A percentile compares a stretch with the other conserved stretches of the same genome.
Conservation (phyloP, 495 filamentous ascomycete species). For the Aspergillus sclerotioniger region DNA sequence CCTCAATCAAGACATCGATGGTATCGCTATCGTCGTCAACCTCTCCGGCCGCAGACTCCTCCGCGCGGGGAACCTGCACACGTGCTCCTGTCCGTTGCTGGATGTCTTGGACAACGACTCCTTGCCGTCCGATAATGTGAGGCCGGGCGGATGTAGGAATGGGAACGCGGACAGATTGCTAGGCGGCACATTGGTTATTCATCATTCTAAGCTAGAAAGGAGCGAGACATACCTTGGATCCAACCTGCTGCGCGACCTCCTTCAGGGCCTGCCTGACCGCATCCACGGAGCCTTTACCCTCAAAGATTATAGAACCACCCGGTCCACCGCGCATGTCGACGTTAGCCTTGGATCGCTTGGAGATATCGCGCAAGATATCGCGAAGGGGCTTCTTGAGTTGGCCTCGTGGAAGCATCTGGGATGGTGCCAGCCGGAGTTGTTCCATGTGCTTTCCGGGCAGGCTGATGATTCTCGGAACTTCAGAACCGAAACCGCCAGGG, state of each 20-base stretch:
- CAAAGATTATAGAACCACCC: conserved; percentile 68
- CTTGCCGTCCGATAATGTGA: conserved; percentile 88
- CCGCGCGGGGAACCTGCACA: conserved; percentile 81
- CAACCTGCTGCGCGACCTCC: conserved; percentile 80
- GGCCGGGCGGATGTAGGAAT: conserved; percentile 79
- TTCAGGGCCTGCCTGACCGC: conserved; percentile 78
- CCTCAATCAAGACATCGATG: conserved; percentile 85
- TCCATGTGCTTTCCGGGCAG: conserved; percentile 79
- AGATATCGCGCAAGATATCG: conserved; percentile 84
- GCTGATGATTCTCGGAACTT: conserved; percentile 58
- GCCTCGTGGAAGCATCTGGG: conserved; percentile 66
- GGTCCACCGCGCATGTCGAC: conserved; percentile 70
- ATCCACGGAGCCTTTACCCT: conserved; percentile 74
- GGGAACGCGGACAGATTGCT: conserved; percentile 72
- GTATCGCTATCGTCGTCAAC: conserved; percentile 72
- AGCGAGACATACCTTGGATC: conserved; percentile 63
- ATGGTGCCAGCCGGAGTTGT: conserved; percentile 65
- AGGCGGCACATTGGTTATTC: not conserved
- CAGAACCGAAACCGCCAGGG: conserved; percentile 16
- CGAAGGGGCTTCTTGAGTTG: conserved; percentile 78
- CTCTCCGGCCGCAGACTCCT: conserved; percentile 50
- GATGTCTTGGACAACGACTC: conserved; percentile 84
- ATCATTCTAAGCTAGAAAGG: not conserved
- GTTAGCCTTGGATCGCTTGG: conserved; percentile 79
- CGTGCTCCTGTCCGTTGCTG: conserved; percentile 80